phyloP scores from a whole-genome alignment of 257 asterid species.

The Voacanga thouarsii region DNA sequence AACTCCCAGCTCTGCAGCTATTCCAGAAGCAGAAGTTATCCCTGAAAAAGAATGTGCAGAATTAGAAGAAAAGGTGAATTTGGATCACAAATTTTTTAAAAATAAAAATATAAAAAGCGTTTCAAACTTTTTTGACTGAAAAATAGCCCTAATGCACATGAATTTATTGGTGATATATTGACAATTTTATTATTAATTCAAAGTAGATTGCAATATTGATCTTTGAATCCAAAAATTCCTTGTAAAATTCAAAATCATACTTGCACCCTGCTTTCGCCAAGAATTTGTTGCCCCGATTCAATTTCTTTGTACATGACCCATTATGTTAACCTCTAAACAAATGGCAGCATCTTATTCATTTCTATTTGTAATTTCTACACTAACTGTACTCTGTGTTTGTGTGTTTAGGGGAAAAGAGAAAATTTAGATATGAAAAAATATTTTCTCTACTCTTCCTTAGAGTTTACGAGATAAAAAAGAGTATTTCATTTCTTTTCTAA shows the following conservation, averaged over 20 bases:
- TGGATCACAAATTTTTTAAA: no score
- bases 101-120: no score
- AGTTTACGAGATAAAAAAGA: neutral
- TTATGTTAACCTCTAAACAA: neutral
- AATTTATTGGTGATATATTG: no score
- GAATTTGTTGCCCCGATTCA: neutral
- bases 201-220: no score
- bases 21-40: constrained; percentile 97
- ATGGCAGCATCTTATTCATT: neutral
- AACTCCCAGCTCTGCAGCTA: constrained; percentile 92
- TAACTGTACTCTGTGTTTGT: neutral
- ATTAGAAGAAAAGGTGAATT: no score
- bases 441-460: neutral
- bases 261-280: neutral
- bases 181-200: no score
- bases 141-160: no score
- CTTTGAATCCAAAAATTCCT: no score
- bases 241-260: no score
- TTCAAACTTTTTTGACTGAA: no score
- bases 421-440: neutral
- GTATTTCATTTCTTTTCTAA: neutral
- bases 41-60: constrained; percentile 44
- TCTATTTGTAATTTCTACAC: neutral
- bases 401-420: neutral
- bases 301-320: neutral